Conservation (phyloP, 2,329 filamentous ascomycete species). For the Clonostachys rosea region DNA sequence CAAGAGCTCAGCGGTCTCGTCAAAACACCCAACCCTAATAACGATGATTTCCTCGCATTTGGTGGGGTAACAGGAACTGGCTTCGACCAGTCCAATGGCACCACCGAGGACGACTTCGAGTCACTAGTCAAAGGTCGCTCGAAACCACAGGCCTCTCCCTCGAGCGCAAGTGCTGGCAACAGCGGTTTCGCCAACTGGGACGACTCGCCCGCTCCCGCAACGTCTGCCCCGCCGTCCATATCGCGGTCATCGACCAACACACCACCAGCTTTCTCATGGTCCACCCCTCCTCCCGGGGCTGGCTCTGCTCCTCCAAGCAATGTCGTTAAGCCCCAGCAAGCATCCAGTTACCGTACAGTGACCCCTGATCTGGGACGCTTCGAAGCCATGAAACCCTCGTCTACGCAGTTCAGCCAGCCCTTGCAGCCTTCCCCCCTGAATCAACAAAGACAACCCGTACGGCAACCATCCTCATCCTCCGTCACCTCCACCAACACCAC, state of each 20-base stretch:
- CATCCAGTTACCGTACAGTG: slow-evolving; percentile 45
- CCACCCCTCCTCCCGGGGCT: slow-evolving; percentile 37
- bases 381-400: slow-evolving; percentile 49
- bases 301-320: slow-evolving; percentile 25
- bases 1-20: slow-evolving; percentile 70
- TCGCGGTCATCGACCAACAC: slow-evolving; percentile 27
- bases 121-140: slow-evolving; percentile 72
- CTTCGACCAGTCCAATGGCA: slow-evolving; percentile 46
- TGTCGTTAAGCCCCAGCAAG: slow-evolving; percentile 27
- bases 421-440: slow-evolving; percentile 34
- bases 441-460: background rate
- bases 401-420: slow-evolving; percentile 60
- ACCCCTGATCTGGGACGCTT: slow-evolving; percentile 55
- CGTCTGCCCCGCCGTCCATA: slow-evolving; percentile 25
- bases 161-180: slow-evolving; percentile 18
- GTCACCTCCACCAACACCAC: slow-evolving; percentile 4
- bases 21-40: slow-evolving; percentile 37
- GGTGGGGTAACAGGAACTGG: slow-evolving; percentile 59
- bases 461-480: slow-evolving; percentile 5
- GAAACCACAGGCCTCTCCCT: slow-evolving; percentile 3
- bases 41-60: slow-evolving; percentile 67
- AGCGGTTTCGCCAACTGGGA: slow-evolving; percentile 47
- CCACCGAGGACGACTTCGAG: slow-evolving; percentile 75
- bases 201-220: slow-evolving; percentile 10
- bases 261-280: slow-evolving; percentile 58